phyloP scores from a whole-genome alignment of 2,329 filamentous ascomycete genomes.

The Pestalotiopsis sp. region DNA sequence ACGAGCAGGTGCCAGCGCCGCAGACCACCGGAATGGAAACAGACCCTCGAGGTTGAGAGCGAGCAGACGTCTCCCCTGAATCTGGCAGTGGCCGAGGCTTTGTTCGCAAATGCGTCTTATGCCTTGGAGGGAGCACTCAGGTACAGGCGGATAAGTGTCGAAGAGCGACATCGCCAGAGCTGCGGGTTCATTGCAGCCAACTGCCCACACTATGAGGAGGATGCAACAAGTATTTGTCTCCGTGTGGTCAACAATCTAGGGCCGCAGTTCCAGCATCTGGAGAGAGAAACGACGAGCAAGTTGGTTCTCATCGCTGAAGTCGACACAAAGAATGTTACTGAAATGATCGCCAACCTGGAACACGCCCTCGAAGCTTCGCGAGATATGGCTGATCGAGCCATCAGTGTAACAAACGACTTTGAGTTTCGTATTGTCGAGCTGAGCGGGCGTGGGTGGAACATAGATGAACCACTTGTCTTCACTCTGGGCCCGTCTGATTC shows the following conservation, averaged over 20 bases:
- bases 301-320: constrained; percentile 48
- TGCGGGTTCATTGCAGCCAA: constrained; percentile 37
- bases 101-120: constrained; percentile 48
- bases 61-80: constrained; percentile 50
- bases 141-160: constrained; percentile 42
- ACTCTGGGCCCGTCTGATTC: constrained; percentile 43
- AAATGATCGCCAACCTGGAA: constrained; percentile 45
- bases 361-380: constrained; percentile 37
- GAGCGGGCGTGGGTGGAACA: constrained; percentile 46
- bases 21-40: constrained; percentile 38
- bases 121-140: constrained; percentile 44
- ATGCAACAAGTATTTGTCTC: constrained; percentile 48
- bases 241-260: constrained; percentile 53
- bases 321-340: constrained; percentile 44
- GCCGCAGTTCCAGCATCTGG: constrained; percentile 46
- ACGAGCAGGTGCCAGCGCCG: constrained; percentile 42
- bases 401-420: constrained; percentile 48
- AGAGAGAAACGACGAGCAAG: constrained; percentile 44
- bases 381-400: constrained; percentile 42
- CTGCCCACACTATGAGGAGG: constrained; percentile 43
- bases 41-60: constrained; percentile 46
- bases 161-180: constrained; percentile 38
- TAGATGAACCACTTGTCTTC: constrained; percentile 49
- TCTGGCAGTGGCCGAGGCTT: constrained; percentile 45
- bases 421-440: constrained; percentile 51